Evolutionary conservation across 179 eudicot genomes (phyloP).

Genomic region (Heliamphora pulchella): DNA sequence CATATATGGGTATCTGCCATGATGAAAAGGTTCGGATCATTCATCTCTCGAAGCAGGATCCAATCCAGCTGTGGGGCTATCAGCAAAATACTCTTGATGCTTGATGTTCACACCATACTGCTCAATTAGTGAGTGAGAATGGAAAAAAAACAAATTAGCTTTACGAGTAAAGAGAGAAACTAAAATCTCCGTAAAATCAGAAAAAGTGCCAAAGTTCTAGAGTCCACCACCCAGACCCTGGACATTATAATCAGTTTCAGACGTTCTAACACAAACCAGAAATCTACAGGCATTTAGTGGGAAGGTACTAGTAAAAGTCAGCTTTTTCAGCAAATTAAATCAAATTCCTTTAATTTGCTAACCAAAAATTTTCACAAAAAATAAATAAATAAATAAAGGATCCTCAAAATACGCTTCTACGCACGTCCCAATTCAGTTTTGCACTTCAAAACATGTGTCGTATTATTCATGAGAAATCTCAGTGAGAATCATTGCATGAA

Average conservation of each 20-base stretch:
- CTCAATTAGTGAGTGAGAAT: neutral
- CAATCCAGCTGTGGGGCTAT: slow-evolving; percentile 66
- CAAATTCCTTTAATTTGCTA: neutral
- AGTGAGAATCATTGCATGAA: neutral
- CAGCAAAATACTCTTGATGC: slow-evolving; percentile 92
- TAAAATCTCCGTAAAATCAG: neutral
- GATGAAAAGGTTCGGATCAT: neutral
- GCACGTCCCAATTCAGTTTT: neutral
- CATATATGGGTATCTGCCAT: too few species aligned
- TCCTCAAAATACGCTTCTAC: too few species aligned
- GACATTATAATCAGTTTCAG: neutral
- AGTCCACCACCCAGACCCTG: neutral
- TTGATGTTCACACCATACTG: slow-evolving; percentile 91
- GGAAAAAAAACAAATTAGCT: neutral
- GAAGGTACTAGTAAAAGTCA: neutral
- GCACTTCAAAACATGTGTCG: neutral
- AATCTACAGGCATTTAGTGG: neutral
- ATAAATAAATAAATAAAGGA: too few species aligned
- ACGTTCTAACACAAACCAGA: neutral
- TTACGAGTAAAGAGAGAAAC: slow-evolving; percentile 47
- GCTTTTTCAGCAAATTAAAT: neutral
- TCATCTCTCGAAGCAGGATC: slow-evolving; percentile 41
- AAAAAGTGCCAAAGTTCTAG: too few species aligned
- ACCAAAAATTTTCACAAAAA: too few species aligned
- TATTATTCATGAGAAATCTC: neutral